A percentile compares a stretch with the other conserved stretches of the same genome.
phyloP scores from a whole-genome alignment of 768 basidiomycete genomes.

The Goffeauzyma gilvescens region DNA sequence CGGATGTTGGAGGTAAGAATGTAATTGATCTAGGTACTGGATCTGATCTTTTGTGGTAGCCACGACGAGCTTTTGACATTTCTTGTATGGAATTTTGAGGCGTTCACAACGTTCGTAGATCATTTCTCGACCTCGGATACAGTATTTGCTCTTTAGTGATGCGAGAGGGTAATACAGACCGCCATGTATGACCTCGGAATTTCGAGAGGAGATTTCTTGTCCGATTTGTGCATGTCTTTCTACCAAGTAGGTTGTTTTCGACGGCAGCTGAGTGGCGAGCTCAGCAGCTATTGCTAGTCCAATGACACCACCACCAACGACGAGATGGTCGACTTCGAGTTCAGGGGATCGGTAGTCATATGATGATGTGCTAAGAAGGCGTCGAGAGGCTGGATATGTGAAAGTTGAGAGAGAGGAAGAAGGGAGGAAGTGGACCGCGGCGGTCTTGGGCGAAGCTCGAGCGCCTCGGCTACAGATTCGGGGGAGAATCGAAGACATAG shows the following conservation, averaged over 20 bases:
- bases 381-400: no score
- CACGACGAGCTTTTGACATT: constrained; percentile 70
- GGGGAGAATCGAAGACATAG: no score
- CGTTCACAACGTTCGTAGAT: constrained; percentile 56
- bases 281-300: constrained; percentile 71
- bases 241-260: constrained; percentile 56
- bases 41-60: constrained; percentile 46
- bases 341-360: constrained; percentile 40
- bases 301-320: constrained; percentile 79
- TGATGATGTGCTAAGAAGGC: no score
- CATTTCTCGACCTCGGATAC: constrained; percentile 65
- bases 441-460: no score
- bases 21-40: constrained; percentile 50
- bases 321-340: constrained; percentile 55
- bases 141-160: constrained; percentile 69
- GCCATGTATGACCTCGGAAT: constrained; percentile 87
- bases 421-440: no score
- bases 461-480: no score
- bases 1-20: constrained; percentile 44
- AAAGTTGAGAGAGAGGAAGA: no score
- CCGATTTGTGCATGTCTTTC: constrained; percentile 53
- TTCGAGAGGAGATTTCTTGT: constrained; percentile 76
- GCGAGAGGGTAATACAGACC: constrained; percentile 44
- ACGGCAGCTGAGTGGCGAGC: constrained; percentile 45
- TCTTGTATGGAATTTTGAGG: constrained; percentile 47